phyloP scores from a whole-genome alignment of 2,329 filamentous ascomycete species.

The Neoarthrinium moseri region DNA sequence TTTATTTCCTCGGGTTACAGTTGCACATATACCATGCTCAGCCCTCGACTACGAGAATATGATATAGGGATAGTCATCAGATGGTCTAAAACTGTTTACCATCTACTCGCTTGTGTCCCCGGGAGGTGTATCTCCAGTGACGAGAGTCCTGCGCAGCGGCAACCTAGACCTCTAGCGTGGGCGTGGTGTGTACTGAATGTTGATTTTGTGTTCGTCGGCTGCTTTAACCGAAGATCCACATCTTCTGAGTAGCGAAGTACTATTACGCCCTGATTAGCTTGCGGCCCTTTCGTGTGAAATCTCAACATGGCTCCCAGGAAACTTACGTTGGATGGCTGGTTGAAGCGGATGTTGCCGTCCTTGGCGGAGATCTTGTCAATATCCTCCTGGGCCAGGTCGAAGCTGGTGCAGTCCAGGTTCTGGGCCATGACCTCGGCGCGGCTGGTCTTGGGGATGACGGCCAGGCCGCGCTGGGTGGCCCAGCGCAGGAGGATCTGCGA shows the following conservation, averaged over 20 bases:
- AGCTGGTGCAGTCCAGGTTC: slow-evolving; percentile 67
- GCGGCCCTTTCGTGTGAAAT: not conserved
- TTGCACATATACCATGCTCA: no score
- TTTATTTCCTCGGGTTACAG: no score
- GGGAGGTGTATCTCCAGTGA: no score
- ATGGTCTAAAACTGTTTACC: no score
- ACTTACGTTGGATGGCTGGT: slow-evolving; percentile 71
- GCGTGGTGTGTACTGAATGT: no score
- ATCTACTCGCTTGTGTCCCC: no score
- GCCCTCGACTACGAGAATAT: no score
- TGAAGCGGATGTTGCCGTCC: slow-evolving; percentile 70
- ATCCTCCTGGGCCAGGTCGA: slow-evolving; percentile 65
- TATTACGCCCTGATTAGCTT: slow-evolving; percentile 20
- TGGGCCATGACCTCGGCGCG: slow-evolving; percentile 51
- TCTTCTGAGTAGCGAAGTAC: slow-evolving; percentile 56
- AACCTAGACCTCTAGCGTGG: no score
- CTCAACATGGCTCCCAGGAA: not conserved
- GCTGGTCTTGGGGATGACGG: slow-evolving; percentile 79
- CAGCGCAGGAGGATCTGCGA: slow-evolving; percentile 84
- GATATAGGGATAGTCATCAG: no score
- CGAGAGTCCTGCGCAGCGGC: no score
- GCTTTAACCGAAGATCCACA: slow-evolving; percentile 56
- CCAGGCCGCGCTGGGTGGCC: slow-evolving; percentile 79
- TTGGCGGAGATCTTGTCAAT: slow-evolving; percentile 65
- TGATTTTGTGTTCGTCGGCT: no score